Conservation (phyloP, 352 stramenopile genomes). For the Pythium dissimile region DNA sequence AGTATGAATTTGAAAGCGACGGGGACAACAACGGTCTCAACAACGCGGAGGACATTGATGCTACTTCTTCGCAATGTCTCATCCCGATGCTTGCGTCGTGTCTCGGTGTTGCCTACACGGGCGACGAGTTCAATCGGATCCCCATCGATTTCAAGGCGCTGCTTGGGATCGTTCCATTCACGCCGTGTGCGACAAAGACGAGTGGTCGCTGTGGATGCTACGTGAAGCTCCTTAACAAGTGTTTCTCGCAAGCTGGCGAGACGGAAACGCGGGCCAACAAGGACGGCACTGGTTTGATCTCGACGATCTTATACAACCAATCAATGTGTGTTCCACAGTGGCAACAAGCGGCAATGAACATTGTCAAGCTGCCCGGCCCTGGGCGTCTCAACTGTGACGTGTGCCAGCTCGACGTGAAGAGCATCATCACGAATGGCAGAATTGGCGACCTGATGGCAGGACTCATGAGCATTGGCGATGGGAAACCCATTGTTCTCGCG, state of each 20-base stretch:
- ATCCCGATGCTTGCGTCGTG: constrained; percentile 67
- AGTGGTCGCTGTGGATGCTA: constrained; percentile 64
- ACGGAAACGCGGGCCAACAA: constrained; percentile 20
- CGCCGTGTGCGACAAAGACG: constrained; percentile 44
- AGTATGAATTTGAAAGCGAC: constrained; percentile 17
- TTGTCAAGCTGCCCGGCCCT: constrained; percentile 52
- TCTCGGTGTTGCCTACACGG: constrained; percentile 52
- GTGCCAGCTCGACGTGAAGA: constrained; percentile 59
- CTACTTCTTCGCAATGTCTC: constrained; percentile 29
- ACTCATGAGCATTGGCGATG: constrained; percentile 41
- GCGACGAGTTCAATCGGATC: constrained; percentile 39
- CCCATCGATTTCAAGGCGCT: constrained; percentile 78
- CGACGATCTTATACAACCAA: constrained; percentile 51
- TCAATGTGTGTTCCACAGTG: constrained; percentile 56
- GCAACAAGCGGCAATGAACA: constrained; percentile 39
- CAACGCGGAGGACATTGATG: constrained; percentile 10
- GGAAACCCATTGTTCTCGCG: constrained; percentile 21
- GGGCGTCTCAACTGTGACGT: constrained; percentile 70
- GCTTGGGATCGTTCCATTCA: constrained; percentile 56
- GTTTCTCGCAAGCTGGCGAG: constrained; percentile 49
- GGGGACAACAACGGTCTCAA: constrained; percentile 20
- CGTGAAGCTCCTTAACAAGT: constrained; percentile 50
- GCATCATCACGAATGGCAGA: constrained; percentile 59
- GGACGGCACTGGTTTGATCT: constrained; percentile 7
- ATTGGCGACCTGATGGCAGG: constrained; percentile 49